Evolutionary conservation across 108 stramenopile species (phyloP), one percentile per base, ranked within the genome.

Genomic region (Aurantiochytrium sp.): DNA sequence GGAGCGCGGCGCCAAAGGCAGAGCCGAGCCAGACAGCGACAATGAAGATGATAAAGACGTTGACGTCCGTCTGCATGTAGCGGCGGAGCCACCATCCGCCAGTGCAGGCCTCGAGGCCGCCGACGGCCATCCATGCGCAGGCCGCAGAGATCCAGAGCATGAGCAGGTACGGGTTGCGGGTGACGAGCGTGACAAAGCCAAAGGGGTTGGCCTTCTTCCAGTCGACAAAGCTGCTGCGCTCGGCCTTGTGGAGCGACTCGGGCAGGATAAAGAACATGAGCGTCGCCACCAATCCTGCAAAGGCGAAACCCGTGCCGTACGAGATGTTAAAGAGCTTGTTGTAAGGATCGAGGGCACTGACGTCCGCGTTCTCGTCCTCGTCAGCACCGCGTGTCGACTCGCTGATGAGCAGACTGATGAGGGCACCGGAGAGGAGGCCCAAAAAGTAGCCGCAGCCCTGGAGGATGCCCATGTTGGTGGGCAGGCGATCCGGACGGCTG

Each of bases 61-160:
- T 53, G 49, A 83, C 49, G 25, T 83, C 49, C 16, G 45, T 53
- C 28, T 53, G 49, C 76, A 53, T 53, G 76, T 83, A 83, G 25
- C 76, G 76, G 76, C 76, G 76, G 1, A 83, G 51, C 76, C 76
- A 83, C 76, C 76, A 83, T 47, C 76, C 76, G n/a, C 49, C 76
- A 12, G 76, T 83, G n/a, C 14, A 43, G 28, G 76, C 45, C 76
- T 83, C 76, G n/a, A 53, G 45, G 12, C 49, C 76, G 76, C 76
- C 76, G 28, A 83, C 76, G 28, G 76, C 76, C 45, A 83, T 53
- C 76, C 76, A 83, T 12, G 49, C 76, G 51, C 45, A 83, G 5
- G 51, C 45, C 10, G 76, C 76, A 0, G 23, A 25, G 49, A 83
- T 53, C 76, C 76, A 83, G 51, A 83, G 45, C 43, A 47, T 45